Base-by-base conservation (phyloP, 768 basidiomycete genomes). In the Mycena kentingensis region DNA sequence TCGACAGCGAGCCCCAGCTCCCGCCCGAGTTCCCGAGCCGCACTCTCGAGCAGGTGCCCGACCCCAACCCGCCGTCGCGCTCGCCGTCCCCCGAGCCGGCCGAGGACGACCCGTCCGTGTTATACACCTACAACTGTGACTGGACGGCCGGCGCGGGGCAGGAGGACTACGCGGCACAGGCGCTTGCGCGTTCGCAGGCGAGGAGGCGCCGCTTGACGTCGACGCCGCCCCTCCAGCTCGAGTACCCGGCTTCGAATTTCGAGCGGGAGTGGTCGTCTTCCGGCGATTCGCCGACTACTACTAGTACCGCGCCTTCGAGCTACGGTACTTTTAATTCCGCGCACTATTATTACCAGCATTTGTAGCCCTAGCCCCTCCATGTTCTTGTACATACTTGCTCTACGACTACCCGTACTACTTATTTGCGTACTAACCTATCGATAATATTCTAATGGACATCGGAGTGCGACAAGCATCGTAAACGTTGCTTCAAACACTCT, bases 341-440 rank as follows among this genome's bases (percentile, higher is more conserved):
- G 37, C 37, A 10, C 8, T 39, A 39, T 39, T 39, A 11, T 19
- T 39, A 39, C 37, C 37, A 39, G 10, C 10, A 22, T 42, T 24
- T 42, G 41, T 42, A 42, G 41, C 41, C 22, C n/a, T 42, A 42
- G 41, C 26, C 18, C 11, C 18, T 37, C 26, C n/a, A 42, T 8
- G 41, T 42, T 42, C 41, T 5, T 42, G 41, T 42, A 42, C 24
- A 42, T 42, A 42, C 22, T 24, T 32, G n/a, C n/a, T n/a, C n/a
- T 32, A 32, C 11, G 22, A 27, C 22, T 42, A 21, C 19, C 41
- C n/a, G n/a, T n/a, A n/a, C n/a, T n/a, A n/a, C n/a, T n/a, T n/a
- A n/a, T n/a, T n/a, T n/a, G n/a, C n/a, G n/a, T n/a, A n/a, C n/a
- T n/a, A n/a, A n/a, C n/a, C n/a, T n/a, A n/a, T n/a, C n/a, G n/a